A percentile compares a stretch with the other conserved stretches of the same genome.
These are phyloP conservation scores for Fusarium foetens DNA, from an alignment of 2,329 filamentous ascomycete species.

Conservation along the genomic window DNA sequence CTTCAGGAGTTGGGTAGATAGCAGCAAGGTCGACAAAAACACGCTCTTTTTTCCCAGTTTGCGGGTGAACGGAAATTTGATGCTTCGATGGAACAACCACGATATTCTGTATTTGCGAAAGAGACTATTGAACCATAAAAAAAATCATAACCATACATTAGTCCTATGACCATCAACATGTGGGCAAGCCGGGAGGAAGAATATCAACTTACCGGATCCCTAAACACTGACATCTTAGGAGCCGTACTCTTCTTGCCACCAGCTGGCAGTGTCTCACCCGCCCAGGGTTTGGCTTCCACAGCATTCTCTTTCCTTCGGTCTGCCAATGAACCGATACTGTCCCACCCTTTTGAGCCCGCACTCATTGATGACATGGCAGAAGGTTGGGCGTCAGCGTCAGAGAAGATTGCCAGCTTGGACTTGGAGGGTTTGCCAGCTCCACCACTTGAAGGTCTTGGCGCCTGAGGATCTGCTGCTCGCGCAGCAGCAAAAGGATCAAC, in stretches of 20 bases:
- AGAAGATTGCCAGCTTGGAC: conserved; percentile 91
- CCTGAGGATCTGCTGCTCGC: conserved; percentile 71
- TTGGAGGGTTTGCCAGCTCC: conserved; percentile 72
- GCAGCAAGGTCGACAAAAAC: conserved; percentile 88
- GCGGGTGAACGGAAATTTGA: conserved; percentile 84
- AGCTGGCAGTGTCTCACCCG: conserved; percentile 87
- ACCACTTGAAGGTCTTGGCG: conserved; percentile 61
- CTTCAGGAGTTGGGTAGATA: conserved; percentile 81
- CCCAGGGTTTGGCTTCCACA: conserved; percentile 88
- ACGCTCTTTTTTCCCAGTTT: conserved; percentile 83
- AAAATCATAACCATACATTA: conserved; percentile 73
- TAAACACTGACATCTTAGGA: conserved; percentile 91
- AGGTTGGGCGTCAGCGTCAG: conserved; percentile 74
- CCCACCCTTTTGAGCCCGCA: conserved; percentile 79
- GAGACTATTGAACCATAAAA: conserved; percentile 62
- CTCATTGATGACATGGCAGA: conserved; percentile 65
- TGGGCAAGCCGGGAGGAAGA: conserved; percentile 57
- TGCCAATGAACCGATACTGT: conserved; percentile 85
- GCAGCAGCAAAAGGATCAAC: conserved; percentile 79
- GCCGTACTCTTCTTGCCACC: conserved; percentile 80
- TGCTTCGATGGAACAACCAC: conserved; percentile 76
- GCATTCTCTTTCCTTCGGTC: conserved; percentile 95
- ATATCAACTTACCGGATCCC: conserved; percentile 80
- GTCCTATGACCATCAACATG: conserved; percentile 95
- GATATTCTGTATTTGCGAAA: conserved; percentile 71